phyloP scores from a whole-genome alignment of 257 asterid species.

The Rauvolfia tetraphylla region DNA sequence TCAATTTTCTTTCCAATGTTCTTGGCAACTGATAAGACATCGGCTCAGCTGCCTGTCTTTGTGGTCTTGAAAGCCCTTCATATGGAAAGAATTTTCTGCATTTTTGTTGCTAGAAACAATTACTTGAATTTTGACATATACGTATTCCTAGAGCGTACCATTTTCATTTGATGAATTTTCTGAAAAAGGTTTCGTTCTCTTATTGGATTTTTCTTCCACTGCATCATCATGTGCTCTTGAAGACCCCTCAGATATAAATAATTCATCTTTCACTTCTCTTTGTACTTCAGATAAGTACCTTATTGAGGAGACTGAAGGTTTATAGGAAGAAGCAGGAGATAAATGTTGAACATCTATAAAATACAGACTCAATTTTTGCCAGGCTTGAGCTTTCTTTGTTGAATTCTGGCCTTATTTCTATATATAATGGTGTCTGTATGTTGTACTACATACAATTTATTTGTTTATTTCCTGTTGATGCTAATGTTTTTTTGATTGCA shows the following conservation, averaged over 20 bases:
- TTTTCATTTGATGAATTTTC: not conserved
- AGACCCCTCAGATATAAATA: not conserved
- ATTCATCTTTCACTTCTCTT: not conserved
- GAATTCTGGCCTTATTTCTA: not conserved
- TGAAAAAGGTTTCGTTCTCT: not conserved
- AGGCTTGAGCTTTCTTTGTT: not conserved
- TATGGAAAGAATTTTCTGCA: too few species aligned
- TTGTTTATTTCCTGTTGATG: not conserved
- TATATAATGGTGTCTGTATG: not conserved
- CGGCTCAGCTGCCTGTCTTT: too few species aligned
- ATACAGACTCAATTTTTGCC: not conserved
- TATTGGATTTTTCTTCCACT: not conserved
- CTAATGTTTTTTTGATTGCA: constrained; percentile 17
- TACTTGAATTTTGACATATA: not conserved
- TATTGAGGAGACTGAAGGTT: not conserved
- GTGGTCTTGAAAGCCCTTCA: too few species aligned
- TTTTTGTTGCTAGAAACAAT: not conserved
- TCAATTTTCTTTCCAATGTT: not conserved
- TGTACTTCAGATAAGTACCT: not conserved
- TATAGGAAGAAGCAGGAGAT: not conserved
- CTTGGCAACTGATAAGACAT: too few species aligned
- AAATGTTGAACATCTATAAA: not conserved
- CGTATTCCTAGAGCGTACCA: not conserved
- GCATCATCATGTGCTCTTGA: not conserved
- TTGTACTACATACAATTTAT: not conserved